Conservation (phyloP, 306 rosid genomes). For the Morella rubra region DNA sequence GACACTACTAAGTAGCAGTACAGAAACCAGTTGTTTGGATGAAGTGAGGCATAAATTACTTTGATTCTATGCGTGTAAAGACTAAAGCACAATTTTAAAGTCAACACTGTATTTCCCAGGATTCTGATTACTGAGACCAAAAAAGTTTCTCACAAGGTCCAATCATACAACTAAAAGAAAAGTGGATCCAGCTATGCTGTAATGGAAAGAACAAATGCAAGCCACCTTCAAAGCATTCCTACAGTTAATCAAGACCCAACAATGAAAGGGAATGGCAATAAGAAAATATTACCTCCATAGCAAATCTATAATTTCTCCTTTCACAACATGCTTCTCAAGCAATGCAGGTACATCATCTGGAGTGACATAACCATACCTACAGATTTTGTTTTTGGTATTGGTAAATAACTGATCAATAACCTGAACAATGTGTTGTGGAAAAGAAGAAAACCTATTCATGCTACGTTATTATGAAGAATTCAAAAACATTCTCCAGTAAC, state of each 20-base stretch:
- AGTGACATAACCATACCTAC: constrained; percentile 92
- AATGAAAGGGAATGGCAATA: background rate
- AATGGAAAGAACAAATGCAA: background rate
- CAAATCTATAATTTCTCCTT: constrained; percentile 64
- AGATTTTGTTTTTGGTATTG: constrained; percentile 11
- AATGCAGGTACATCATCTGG: constrained; percentile 75
- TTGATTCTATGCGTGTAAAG: background rate
- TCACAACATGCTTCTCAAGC: constrained; percentile 75
- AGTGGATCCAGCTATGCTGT: background rate
- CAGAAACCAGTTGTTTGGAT: background rate
- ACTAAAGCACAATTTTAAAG: background rate
- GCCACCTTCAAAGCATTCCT: background rate
- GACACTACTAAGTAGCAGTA: background rate
- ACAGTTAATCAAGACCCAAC: background rate
- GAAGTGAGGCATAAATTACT: background rate
- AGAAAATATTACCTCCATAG: constrained; percentile 73
- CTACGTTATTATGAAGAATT: background rate
- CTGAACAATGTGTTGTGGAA: constrained; percentile 11
- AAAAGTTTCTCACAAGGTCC: background rate
- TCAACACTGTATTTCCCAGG: background rate
- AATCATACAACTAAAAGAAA: background rate
- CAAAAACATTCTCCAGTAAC: background rate
- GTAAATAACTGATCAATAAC: constrained; percentile 9
- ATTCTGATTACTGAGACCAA: constrained; percentile 7
- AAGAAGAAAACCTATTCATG: background rate